Conservation (phyloP, 2,329 filamentous ascomycete species). For the Talaromyces sp. region DNA sequence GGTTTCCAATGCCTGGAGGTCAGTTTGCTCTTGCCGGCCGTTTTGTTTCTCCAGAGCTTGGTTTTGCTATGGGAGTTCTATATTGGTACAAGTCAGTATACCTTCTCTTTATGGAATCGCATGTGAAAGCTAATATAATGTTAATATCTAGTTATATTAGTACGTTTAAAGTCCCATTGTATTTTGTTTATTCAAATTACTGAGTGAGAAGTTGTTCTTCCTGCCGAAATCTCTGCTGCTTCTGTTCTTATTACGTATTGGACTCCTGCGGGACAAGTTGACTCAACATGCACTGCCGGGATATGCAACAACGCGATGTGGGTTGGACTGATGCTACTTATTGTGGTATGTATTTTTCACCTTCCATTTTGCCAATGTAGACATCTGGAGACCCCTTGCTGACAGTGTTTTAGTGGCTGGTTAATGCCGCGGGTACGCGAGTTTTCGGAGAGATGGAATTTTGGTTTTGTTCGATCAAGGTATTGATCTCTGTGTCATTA, state of each 20-base stretch:
- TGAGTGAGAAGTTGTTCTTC: conserved; percentile 12
- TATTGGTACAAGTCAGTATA: conserved; percentile 47
- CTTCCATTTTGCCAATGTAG: neutral
- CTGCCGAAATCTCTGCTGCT: conserved; percentile 58
- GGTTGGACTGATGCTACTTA: conserved; percentile 54
- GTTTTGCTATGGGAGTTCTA: conserved; percentile 38
- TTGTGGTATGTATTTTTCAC: conserved; percentile 37
- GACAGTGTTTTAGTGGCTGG: neutral
- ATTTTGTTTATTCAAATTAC: no score
- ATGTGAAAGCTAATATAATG: neutral
- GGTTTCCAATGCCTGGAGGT: conserved; percentile 39
- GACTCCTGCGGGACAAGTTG: conserved; percentile 38
- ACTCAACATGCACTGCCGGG: conserved; percentile 13
- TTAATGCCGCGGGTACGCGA: conserved; percentile 45
- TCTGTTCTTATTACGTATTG: conserved; percentile 61
- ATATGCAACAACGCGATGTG: conserved; percentile 32
- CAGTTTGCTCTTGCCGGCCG: conserved; percentile 40
- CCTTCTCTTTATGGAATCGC: conserved; percentile 3
- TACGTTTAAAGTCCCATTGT: neutral
- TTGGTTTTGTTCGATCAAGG: conserved; percentile 48
- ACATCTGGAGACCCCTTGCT: neutral
- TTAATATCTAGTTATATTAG: neutral
- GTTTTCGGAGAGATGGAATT: conserved; percentile 52
- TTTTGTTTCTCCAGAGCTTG: conserved; percentile 37
- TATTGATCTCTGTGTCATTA: neutral